Conservation (phyloP, 106 monocot genomes). For the Acorus gramineus region DNA sequence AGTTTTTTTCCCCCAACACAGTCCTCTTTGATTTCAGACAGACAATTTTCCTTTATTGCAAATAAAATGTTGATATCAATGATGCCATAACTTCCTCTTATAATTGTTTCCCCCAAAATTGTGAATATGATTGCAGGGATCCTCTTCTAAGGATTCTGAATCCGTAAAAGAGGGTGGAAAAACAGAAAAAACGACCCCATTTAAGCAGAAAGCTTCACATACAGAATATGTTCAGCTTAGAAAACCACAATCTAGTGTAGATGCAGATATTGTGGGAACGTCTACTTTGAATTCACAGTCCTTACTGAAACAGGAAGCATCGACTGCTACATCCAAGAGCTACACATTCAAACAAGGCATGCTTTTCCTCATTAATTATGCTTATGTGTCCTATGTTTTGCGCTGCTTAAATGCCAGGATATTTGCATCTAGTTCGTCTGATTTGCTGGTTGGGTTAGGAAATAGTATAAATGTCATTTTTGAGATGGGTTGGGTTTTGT, state of each 20-base stretch:
- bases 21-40: too few species aligned
- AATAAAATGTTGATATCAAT: too few species aligned
- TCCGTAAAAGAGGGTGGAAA: conserved; percentile 51
- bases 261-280: conserved; percentile 70
- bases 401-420: too few species aligned
- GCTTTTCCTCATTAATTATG: neutral
- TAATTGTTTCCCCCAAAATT: neutral
- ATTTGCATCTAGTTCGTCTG: too few species aligned
- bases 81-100: too few species aligned
- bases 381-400: too few species aligned
- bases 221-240: conserved; percentile 38
- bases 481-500: too few species aligned
- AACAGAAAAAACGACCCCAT: conserved; percentile 35
- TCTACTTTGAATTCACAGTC: conserved; percentile 55
- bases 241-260: conserved; percentile 67
- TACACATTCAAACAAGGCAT: conserved; percentile 89
- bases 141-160: conserved; percentile 59
- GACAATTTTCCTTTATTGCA: too few species aligned
- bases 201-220: conserved; percentile 43
- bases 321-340: conserved; percentile 71
- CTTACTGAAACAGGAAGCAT: conserved; percentile 67
- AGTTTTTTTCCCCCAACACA: conserved; percentile 10
- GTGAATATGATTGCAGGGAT: conserved; percentile 23
- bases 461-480: too few species aligned
- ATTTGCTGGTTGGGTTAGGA: too few species aligned